Conservation (phyloP, 805 yeast genomes). For the Ogataea minuta region DNA sequence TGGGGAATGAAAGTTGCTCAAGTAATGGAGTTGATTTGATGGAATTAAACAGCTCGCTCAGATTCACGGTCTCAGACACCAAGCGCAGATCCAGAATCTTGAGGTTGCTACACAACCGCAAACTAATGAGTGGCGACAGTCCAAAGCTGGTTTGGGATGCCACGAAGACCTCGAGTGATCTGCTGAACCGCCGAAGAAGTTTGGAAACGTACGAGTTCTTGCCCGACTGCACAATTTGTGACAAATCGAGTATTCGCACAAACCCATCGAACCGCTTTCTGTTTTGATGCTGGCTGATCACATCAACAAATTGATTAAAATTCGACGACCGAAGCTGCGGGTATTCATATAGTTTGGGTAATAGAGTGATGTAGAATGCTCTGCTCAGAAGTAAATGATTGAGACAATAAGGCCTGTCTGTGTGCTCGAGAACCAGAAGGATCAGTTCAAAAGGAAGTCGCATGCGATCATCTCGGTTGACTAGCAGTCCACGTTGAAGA, state of each 20-base stretch:
- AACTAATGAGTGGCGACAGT: conserved; percentile 78
- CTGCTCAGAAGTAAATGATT: conserved; percentile 60
- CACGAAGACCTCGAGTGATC: conserved; percentile 61
- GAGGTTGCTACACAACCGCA: conserved; percentile 66
- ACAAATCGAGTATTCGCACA: conserved; percentile 68
- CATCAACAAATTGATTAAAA: conserved; percentile 69
- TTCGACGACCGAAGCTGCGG: conserved; percentile 69
- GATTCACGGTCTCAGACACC: conserved; percentile 87
- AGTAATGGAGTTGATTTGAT: conserved; percentile 60
- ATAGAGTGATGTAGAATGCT: conserved; percentile 54
- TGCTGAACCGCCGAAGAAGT: conserved; percentile 72
- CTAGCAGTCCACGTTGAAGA: conserved; percentile 26
- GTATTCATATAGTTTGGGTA: conserved; percentile 61
- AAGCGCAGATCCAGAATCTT: conserved; percentile 71
- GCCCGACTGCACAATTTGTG: conserved; percentile 84
- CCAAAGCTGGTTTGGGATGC: conserved; percentile 98
- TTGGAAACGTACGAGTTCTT: conserved; percentile 88
- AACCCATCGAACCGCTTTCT: conserved; percentile 50
- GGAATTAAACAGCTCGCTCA: conserved; percentile 74
- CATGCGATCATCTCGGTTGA: conserved; percentile 20
- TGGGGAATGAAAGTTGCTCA: conserved; percentile 80
- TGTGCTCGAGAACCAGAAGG: conserved; percentile 35
- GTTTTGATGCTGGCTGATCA: conserved; percentile 44
- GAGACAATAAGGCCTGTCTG: conserved; percentile 39
- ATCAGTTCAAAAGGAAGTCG: conserved; percentile 52